Percentiles rank a stretch among this genome's conserved stretches.
These are phyloP conservation scores for Vitis labrusca DNA, from an alignment of 164 flowering plant genomes.

Conservation along the genomic window DNA sequence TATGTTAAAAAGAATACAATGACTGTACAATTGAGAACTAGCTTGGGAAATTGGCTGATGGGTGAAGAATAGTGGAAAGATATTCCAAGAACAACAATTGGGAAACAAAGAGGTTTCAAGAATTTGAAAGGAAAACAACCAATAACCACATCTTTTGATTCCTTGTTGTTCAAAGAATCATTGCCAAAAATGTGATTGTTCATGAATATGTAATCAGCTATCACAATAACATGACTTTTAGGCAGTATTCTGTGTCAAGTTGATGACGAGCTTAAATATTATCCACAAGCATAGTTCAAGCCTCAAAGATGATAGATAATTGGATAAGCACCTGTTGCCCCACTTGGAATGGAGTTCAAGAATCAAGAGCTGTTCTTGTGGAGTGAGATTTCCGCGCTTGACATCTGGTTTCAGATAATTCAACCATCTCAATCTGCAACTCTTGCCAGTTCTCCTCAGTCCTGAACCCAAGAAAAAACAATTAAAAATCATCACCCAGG, in stretches of 20 bases:
- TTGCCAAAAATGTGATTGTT: neutral
- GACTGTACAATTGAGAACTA: too few species aligned
- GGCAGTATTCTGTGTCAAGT: neutral
- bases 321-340: conserved; percentile 67
- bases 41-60: too few species aligned
- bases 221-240: neutral
- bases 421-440: conserved; percentile 89
- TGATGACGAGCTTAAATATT: neutral
- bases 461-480: conserved; percentile 32
- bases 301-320: neutral
- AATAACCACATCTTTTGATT: too few species aligned
- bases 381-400: conserved; percentile 69
- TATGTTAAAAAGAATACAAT: neutral
- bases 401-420: conserved; percentile 84
- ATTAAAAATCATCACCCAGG: neutral
- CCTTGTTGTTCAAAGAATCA: too few species aligned
- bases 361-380: conserved; percentile 73
- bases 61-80: too few species aligned
- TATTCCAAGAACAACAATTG: too few species aligned
- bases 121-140: too few species aligned
- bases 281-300: neutral
- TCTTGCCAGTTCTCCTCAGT: conserved; percentile 81
- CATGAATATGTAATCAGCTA: neutral
- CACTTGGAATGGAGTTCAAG: conserved; percentile 83
- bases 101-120: too few species aligned